These are phyloP conservation scores for Amphichorda felina DNA, from an alignment of 2,329 filamentous ascomycete genomes.

Conservation along the genomic window DNA sequence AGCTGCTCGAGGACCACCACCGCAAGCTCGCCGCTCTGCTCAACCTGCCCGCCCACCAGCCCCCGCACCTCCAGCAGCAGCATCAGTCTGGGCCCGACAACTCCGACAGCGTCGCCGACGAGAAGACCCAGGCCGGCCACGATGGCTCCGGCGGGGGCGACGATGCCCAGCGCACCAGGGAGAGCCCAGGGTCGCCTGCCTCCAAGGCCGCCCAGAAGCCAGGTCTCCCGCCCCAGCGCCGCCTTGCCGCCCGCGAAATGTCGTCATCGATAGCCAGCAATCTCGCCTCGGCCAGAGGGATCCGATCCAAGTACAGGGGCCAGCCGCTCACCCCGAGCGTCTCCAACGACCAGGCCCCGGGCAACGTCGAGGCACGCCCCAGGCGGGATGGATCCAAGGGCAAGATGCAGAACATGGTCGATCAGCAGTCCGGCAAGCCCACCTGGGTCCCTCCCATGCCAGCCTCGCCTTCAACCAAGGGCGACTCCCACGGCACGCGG, in stretches of 20 bases:
- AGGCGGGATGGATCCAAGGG: slow-evolving; percentile 35
- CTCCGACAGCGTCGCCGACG: neutral
- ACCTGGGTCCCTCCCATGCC: slow-evolving; percentile 35
- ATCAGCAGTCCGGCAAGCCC: slow-evolving; percentile 38
- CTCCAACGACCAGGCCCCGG: slow-evolving; percentile 62
- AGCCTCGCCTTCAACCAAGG: slow-evolving; percentile 10
- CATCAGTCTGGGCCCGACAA: too few relatives aligned
- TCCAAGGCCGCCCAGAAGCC: slow-evolving; percentile 14
- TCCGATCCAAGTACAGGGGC: slow-evolving; percentile 51
- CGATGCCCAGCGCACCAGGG: neutral
- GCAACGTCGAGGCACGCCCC: slow-evolving; percentile 49
- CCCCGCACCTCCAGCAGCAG: slow-evolving; percentile 18
- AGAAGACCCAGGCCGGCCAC: neutral
- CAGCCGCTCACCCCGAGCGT: slow-evolving; percentile 61
- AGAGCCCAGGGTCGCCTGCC: neutral
- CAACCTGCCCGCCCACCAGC: slow-evolving; percentile 47
- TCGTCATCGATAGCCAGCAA: slow-evolving; percentile 82
- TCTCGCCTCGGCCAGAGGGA: slow-evolving; percentile 74
- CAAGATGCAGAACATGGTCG: slow-evolving; percentile 45
- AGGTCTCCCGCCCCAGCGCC: slow-evolving; percentile 27
- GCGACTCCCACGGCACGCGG: slow-evolving; percentile 10
- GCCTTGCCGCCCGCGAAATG: slow-evolving; percentile 52
- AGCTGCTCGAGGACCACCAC: slow-evolving; percentile 81
- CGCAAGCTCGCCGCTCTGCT: slow-evolving; percentile 72
- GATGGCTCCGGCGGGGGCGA: neutral